Conservation (phyloP, 768 basidiomycete species). For the Lentinula raphanica region DNA sequence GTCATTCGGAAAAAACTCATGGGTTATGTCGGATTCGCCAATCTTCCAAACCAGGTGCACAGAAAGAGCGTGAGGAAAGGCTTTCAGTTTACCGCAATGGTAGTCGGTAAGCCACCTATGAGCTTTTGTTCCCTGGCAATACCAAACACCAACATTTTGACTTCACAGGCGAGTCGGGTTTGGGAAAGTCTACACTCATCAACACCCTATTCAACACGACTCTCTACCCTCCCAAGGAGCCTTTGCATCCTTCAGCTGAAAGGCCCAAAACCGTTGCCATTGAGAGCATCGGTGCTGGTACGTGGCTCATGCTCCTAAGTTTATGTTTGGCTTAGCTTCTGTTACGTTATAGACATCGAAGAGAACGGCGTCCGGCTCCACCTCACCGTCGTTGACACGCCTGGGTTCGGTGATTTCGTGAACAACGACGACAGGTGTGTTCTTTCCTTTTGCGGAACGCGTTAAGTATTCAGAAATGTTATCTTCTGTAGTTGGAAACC, state of each 20-base stretch:
- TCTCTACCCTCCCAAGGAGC: conserved; percentile 86
- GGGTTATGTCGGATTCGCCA: conserved; percentile 95
- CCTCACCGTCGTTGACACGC: conserved; percentile 98
- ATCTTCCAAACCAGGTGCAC: conserved; percentile 98
- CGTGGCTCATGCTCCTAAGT: conserved; percentile 24
- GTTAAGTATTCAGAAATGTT: conserved; percentile 14
- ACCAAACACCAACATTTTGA: conserved; percentile 14
- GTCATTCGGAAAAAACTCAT: conserved; percentile 86
- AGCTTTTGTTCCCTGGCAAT: conserved; percentile 9
- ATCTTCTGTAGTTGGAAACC: conserved; percentile 81
- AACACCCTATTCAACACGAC: conserved; percentile 98
- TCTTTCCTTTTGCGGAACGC: conserved; percentile 10
- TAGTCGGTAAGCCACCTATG: conserved; percentile 74
- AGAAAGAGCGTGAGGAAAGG: conserved; percentile 97
- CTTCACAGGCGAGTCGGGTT: conserved; percentile 87
- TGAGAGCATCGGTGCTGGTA: conserved; percentile 97
- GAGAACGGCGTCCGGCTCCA: conserved; percentile 96
- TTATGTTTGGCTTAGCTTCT: conserved; percentile 14
- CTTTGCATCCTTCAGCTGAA: conserved; percentile 80
- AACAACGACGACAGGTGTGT: conserved; percentile 95
- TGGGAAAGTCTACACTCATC: conserved; percentile 98
- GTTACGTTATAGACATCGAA: conserved; percentile 77
- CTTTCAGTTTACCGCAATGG: conserved; percentile 99
- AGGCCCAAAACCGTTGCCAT: conserved; percentile 92
- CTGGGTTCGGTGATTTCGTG: conserved; percentile 98